A percentile compares a stretch with the other conserved stretches of the same genome.
Evolutionary conservation across 2,329 filamentous ascomycete species (phyloP).

Genomic region (Fusarium algeriense): DNA sequence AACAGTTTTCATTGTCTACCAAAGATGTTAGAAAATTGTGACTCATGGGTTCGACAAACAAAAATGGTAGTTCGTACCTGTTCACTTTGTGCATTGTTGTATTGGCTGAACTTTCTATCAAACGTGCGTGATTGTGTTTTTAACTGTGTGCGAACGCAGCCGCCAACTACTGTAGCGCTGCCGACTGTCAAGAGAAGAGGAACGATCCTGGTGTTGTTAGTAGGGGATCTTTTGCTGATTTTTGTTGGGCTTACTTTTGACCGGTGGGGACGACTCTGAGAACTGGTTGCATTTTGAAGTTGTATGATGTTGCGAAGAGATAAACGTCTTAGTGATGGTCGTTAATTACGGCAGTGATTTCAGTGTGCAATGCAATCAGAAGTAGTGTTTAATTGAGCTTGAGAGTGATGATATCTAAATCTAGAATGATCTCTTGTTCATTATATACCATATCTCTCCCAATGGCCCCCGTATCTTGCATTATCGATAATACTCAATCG

Average conservation of each 20-base stretch:
- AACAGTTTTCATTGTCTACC: conserved; percentile 7
- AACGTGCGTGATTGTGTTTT: conserved; percentile 33
- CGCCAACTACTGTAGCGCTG: conserved; percentile 33
- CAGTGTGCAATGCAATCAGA: not conserved
- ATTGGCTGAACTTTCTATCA: conserved; percentile 42
- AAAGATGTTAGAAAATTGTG: conserved; percentile 19
- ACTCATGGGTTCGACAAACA: not conserved
- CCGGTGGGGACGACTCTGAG: conserved; percentile 28
- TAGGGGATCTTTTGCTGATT: not conserved
- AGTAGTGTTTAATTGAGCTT: not conserved
- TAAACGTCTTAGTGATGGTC: not conserved
- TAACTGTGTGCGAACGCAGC: conserved; percentile 36
- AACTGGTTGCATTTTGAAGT: conserved; percentile 35
- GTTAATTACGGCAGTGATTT: not conserved
- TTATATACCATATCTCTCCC: conserved; percentile 23
- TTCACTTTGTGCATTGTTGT: conserved; percentile 41
- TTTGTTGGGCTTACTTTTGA: conserved; percentile 30
- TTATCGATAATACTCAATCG: conserved; percentile 13
- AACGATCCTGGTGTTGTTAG: conserved; percentile 37
- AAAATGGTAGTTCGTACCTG: conserved; percentile 23
- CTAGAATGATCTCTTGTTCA: not conserved
- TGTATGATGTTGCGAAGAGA: not conserved
- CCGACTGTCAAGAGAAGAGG: conserved; percentile 42
- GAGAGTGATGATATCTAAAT: not conserved
- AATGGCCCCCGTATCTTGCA: conserved; percentile 6